Base-by-base conservation (phyloP, 1,284 basidiomycete genomes). In the Cystobasidiaceae sp. region DNA sequence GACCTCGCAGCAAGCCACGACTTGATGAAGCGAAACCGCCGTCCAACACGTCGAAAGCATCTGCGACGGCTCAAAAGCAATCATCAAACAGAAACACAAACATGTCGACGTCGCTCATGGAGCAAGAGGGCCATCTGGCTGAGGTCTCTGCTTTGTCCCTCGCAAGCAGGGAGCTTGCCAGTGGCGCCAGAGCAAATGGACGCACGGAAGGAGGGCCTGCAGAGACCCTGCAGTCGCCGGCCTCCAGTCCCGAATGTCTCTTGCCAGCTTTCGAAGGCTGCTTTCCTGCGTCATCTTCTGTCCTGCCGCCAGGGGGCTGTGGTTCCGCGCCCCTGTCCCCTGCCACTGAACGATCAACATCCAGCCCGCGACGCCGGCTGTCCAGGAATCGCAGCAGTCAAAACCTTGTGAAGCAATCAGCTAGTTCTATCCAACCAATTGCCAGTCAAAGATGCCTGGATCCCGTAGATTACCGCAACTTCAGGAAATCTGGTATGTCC, bases 241-340 rank as follows among this genome's bases (percentile, higher is more conserved):
- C n/a, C n/a, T 52, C 50, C 37, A 52, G 50, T 23, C 50, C 50
- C 21, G 50, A 52, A 52, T 52, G 37, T 25, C 50, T 52, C 13
- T 37, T 52, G 15, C 50, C 50, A 34, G 50, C 50, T 5, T 52
- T 52, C 33, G 50, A 52, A 25, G 41, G 50, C 50, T 37, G n/a
- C 41, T 37, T 52, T 7, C 50, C 41, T 30, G 37, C 50, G 13
- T 33, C 50, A 17, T 52, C 50, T 19, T 25, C 50, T 52, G 32
- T 19, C 30, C 33, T 52, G n/a, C 21, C 5, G 15, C 50, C 37
- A 25, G 9, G 11, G n/a, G 37, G 50, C 28, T 8, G 8, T 1
- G 33, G 28, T 37, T 8, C 11, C 41, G 50, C 32, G 27, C 33
- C 23, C 8, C 13, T 37, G 33, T 37, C 6, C 28, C 33, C 5